Base-by-base conservation (phyloP, 768 basidiomycete species). In the Hirschioporus abietinus region DNA sequence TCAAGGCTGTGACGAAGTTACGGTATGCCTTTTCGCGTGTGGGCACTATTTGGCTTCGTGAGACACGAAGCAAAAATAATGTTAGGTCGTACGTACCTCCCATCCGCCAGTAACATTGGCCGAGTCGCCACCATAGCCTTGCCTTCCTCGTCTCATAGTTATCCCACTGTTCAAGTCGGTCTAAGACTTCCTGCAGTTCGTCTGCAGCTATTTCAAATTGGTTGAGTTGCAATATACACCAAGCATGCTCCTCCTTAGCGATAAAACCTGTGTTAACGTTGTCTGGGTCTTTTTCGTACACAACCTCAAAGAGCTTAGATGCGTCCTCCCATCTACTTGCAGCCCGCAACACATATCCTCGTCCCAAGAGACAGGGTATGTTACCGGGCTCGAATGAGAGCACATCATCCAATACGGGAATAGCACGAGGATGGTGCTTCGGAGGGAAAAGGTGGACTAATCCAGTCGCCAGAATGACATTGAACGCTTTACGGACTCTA, bases 381-480 rank as follows among this genome's bases (percentile, higher is more conserved):
- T 94, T 89, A 63, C 83, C 71, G 0, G 91, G 86, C 52, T 89
- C 86, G 35, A 82, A 77, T 1, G 78, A 70, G 0, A 99, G 83
- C 18, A 96, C 82, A 4, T 88, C 86, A 35, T 91, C 86, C 25
- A 98, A 80, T 10, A 97, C 82, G 20, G 83, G 78, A 26, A 89
- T 78, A 1, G 97, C 96, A 64, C 89, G 87, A 12, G 79, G 70
- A 73, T 99, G 96, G 71, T 98, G 90, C 71, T 95, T 95, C 0
- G 96, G 96, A 30, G 96, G 88, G 75, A 86, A 93, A 63, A 91
- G 81, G 72, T 97, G 90, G 3, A 94, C 91, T 18, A 97, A 82
- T 5, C 92, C 87, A 0, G 87, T 89, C 1, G 88, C 90, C 15
- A 96, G 82, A 5, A 82, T 80, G 12, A 88, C 82, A 67, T 94